phyloP scores from a whole-genome alignment of 441 rosid genomes.

The Arabidopsis hybrid region DNA sequence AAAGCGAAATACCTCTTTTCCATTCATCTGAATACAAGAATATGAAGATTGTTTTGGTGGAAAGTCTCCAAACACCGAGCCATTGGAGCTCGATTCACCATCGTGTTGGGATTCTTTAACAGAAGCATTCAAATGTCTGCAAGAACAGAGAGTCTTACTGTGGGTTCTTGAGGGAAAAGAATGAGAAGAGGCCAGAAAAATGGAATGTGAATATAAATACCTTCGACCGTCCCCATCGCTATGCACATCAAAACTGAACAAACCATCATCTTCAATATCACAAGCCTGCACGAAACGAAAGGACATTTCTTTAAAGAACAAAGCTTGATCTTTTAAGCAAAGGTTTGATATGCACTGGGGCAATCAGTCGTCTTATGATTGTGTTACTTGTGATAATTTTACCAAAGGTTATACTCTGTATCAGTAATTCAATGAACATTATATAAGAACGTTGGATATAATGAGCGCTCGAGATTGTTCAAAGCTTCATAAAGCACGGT shows the following conservation, averaged over 20 bases:
- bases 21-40: constrained; percentile 87
- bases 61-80: constrained; percentile 61
- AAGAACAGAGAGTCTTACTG: constrained; percentile 30
- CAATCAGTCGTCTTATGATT: neutral
- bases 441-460: neutral
- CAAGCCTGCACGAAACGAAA: constrained; percentile 69
- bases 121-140: constrained; percentile 74
- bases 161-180: constrained; percentile 16
- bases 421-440: neutral
- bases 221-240: constrained; percentile 88
- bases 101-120: constrained; percentile 52
- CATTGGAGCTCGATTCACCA: constrained; percentile 63
- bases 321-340: neutral
- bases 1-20: constrained; percentile 94
- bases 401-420: neutral
- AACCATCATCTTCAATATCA: constrained; percentile 79
- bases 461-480: neutral
- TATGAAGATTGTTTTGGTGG: constrained; percentile 66
- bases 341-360: neutral
- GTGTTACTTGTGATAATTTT: neutral
- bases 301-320: neutral
- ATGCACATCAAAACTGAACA: constrained; percentile 83
- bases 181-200: constrained; percentile 14
- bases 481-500: constrained; percentile 10
- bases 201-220: constrained; percentile 43